Conservation (phyloP, 169 alveolate species). For the Eimeria maxima region DNA sequence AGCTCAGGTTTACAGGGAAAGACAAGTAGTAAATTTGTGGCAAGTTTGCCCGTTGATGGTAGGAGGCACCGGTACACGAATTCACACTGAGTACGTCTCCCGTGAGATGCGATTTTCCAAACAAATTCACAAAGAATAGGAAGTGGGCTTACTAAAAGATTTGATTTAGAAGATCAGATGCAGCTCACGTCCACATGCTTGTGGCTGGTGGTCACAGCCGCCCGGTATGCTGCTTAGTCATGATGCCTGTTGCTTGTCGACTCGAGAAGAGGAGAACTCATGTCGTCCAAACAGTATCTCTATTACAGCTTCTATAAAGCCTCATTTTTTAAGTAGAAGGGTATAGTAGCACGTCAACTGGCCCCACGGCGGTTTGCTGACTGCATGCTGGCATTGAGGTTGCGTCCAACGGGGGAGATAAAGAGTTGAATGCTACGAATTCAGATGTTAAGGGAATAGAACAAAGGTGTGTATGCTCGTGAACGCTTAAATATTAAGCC, state of each 20-base stretch:
- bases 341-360: no score
- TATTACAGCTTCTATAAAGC: no score
- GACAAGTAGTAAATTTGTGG: not conserved
- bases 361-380: not conserved
- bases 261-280: no score
- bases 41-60: not conserved
- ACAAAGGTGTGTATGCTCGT: no score
- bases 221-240: not conserved
- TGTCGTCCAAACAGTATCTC: no score
- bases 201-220: not conserved
- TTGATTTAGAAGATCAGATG: not conserved
- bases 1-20: not conserved
- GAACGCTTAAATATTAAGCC: not conserved
- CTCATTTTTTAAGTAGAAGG: not conserved
- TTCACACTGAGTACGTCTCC: not conserved
- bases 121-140: not conserved
- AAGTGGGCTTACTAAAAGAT: not conserved
- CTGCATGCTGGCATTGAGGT: not conserved
- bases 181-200: not conserved
- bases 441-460: no score
- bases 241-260: not conserved
- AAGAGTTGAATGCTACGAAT: not conserved
- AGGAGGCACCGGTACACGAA: not conserved
- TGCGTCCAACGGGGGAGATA: not conserved
- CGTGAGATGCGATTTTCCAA: not conserved